phyloP scores from a whole-genome alignment of 2,329 filamentous ascomycete species.

The Ophiostoma populinum region DNA sequence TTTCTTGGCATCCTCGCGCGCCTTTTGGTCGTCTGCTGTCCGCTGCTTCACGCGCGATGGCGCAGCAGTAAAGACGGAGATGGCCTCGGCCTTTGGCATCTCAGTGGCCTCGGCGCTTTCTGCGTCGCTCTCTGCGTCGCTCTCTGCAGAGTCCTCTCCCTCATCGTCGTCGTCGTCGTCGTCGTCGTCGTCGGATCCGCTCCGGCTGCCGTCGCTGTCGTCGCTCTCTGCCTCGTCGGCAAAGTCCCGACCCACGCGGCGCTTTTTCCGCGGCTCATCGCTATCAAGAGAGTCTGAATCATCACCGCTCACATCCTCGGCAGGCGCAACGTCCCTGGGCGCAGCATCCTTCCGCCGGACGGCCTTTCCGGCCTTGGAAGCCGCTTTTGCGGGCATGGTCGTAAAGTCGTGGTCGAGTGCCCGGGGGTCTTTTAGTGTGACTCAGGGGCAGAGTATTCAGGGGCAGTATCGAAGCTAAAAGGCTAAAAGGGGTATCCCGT shows the following conservation, averaged over 20 bases:
- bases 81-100: slow-evolving; percentile 13
- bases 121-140: slow-evolving; percentile 12
- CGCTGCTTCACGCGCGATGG: slow-evolving; percentile 34
- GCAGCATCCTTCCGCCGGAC: slow-evolving; percentile 5
- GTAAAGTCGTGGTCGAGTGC: too few relatives aligned
- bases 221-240: slow-evolving; percentile 7
- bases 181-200: neutral
- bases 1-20: neutral
- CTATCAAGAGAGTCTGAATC: slow-evolving; percentile 32
- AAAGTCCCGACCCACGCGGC: slow-evolving; percentile 3
- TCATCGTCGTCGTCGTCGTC: slow-evolving; percentile 11
- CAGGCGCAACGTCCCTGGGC: too few relatives aligned
- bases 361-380: slow-evolving; percentile 4
- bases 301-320: slow-evolving; percentile 10
- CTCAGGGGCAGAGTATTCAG: too few relatives aligned
- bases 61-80: slow-evolving; percentile 27
- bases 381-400: slow-evolving; percentile 5
- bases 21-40: neutral
- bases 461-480: too few relatives aligned
- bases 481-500: too few relatives aligned
- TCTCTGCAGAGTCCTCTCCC: slow-evolving; percentile 13
- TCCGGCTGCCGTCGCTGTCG: slow-evolving; percentile 14
- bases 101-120: slow-evolving; percentile 2
- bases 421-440: too few relatives aligned
- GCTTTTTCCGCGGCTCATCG: slow-evolving; percentile 20